Percentiles rank a stretch among this genome's conserved stretches.
These are phyloP conservation scores for Micromonas commoda DNA, from an alignment of 139 green algal species.

Conservation along the genomic window DNA sequence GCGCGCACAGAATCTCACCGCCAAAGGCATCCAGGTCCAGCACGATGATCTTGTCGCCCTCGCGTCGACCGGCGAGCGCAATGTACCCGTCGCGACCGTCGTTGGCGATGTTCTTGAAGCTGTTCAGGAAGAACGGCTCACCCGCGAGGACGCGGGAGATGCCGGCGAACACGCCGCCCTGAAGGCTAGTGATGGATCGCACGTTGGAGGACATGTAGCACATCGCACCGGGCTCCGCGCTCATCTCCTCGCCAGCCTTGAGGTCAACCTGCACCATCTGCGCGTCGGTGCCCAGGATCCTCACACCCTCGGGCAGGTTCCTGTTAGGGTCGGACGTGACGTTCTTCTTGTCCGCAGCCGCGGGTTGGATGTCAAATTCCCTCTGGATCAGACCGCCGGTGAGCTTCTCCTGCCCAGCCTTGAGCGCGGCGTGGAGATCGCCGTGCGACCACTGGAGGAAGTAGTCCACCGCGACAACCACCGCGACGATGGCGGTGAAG, in stretches of 20 bases:
- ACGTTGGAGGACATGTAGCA: constrained; percentile 25
- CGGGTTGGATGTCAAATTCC: not conserved
- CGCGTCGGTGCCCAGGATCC: constrained; percentile 1
- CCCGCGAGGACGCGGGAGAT: not conserved
- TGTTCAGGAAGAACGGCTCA: constrained; percentile 23
- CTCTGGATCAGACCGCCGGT: no score
- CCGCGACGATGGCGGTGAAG: not conserved
- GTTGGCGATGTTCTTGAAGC: constrained; percentile 9
- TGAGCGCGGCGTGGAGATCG: no score
- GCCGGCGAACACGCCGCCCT: not conserved
- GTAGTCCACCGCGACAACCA: not conserved
- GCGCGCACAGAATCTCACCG: constrained; percentile 9
- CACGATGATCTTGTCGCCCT: constrained; percentile 18
- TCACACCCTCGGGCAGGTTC: constrained; percentile 9
- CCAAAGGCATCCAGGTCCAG: not conserved
- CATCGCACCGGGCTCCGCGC: constrained; percentile 19
- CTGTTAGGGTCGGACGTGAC: not conserved
- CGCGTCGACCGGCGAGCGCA: not conserved
- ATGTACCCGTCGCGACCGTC: constrained; percentile 10
- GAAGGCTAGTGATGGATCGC: constrained; percentile 2
- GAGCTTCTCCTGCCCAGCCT: no score
- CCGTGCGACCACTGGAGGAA: not conserved
- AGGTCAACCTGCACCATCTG: constrained; percentile 17
- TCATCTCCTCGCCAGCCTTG: not conserved
- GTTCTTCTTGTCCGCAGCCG: not conserved